These are phyloP conservation scores for Cyberlindnera bimundalis DNA, from an alignment of 805 yeast species.

Conservation along the genomic window DNA sequence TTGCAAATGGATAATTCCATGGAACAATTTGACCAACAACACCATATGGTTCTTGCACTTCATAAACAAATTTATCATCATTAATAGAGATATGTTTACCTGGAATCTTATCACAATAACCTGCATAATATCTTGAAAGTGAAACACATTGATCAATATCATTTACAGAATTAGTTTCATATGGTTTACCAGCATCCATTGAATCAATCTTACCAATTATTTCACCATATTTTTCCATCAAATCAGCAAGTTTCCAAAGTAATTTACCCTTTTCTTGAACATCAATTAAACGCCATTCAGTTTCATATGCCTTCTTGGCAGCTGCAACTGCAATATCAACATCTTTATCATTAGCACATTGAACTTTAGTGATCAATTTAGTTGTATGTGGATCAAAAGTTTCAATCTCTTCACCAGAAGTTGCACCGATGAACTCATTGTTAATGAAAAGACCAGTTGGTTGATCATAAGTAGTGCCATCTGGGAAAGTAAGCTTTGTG, in stretches of 20 bases:
- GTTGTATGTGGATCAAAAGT: slow-evolving; percentile 59
- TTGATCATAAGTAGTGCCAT: slow-evolving; percentile 62
- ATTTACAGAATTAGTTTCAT: slow-evolving; percentile 59
- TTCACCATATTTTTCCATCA: slow-evolving; percentile 61
- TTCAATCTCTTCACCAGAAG: slow-evolving; percentile 46
- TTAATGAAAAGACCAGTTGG: slow-evolving; percentile 90
- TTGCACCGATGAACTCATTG: slow-evolving; percentile 75
- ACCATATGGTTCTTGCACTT: slow-evolving; percentile 72
- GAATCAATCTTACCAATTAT: slow-evolving; percentile 67
- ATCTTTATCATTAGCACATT: slow-evolving; percentile 19
- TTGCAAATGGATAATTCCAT: slow-evolving; percentile 81
- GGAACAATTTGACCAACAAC: slow-evolving; percentile 82
- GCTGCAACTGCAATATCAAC: slow-evolving; percentile 30
- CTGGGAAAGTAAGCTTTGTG: slow-evolving; percentile 52
- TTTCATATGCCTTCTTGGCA: slow-evolving; percentile 58
- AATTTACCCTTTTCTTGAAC: slow-evolving; percentile 53
- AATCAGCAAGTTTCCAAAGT: slow-evolving; percentile 60
- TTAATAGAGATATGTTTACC: slow-evolving; percentile 64
- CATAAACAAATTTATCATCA: slow-evolving; percentile 63
- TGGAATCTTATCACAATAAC: slow-evolving; percentile 64
- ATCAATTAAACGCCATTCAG: slow-evolving; percentile 63
- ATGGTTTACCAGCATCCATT: slow-evolving; percentile 74
- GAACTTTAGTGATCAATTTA: slow-evolving; percentile 45
- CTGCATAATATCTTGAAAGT: slow-evolving; percentile 67
- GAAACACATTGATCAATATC: slow-evolving; percentile 63